Percentiles rank a stretch among this genome's conserved stretches.
Conservation (phyloP, 164 flowering plant species). For the Brasenia schreberi region DNA sequence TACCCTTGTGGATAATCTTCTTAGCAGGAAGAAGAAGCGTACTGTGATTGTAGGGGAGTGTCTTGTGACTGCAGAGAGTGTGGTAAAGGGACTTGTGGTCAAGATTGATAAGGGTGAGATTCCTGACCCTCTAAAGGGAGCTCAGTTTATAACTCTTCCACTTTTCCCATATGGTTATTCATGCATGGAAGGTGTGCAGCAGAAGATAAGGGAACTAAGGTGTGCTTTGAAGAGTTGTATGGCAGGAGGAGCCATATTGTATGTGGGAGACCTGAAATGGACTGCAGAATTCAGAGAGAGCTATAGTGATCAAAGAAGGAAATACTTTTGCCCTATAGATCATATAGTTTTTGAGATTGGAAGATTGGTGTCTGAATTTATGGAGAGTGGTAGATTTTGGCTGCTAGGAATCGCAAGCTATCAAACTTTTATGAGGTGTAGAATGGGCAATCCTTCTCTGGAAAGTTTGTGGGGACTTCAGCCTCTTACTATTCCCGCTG, state of each 20-base stretch:
- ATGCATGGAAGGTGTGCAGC: constrained; percentile 50
- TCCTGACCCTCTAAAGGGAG: constrained; percentile 31
- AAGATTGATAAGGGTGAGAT: constrained; percentile 55
- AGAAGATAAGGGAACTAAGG: constrained; percentile 51
- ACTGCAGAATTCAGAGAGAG: constrained; percentile 40
- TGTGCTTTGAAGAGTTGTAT: constrained; percentile 30
- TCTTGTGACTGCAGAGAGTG: constrained; percentile 32
- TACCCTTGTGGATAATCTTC: constrained; percentile 41
- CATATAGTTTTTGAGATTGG: constrained; percentile 74
- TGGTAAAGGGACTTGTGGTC: constrained; percentile 47
- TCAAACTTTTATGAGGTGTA: constrained; percentile 66
- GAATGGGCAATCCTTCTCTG: constrained; percentile 55
- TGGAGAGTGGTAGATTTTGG: constrained; percentile 49
- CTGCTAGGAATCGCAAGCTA: constrained; percentile 70
- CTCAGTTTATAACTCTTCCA: constrained; percentile 44
- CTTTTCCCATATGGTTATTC: constrained; percentile 29
- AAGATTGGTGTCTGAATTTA: constrained; percentile 37
- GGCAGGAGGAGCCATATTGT: constrained; percentile 44
- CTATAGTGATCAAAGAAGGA: constrained; percentile 26
- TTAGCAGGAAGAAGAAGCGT: constrained; percentile 35
- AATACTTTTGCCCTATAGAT: constrained; percentile 48
- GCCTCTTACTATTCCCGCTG: constrained; percentile 59
- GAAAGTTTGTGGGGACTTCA: constrained; percentile 64
- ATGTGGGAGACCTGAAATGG: constrained; percentile 89
- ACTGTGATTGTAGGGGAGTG: constrained; percentile 65